Evolutionary conservation across 495 filamentous ascomycete genomes (phyloP).

Genomic region (Xylaria castorea): DNA sequence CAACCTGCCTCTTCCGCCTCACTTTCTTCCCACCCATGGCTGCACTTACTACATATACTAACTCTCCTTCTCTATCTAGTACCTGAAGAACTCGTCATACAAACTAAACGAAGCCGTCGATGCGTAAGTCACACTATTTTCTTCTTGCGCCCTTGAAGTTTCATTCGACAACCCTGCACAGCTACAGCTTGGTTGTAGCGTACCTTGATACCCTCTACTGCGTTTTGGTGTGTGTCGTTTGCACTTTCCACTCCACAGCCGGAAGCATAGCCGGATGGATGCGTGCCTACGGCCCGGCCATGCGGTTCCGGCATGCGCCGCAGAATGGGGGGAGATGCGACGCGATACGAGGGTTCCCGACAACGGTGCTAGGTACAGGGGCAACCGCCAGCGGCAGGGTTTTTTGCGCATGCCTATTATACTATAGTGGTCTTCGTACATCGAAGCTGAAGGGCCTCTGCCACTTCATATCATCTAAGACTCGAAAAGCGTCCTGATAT

Average conservation of each 20-base stretch:
- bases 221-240: background rate
- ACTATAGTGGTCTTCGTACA: background rate
- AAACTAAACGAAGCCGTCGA: slow-evolving; percentile 59
- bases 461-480: background rate
- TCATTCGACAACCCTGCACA: background rate
- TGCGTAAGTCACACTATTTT: slow-evolving; percentile 50
- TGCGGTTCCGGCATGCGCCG: background rate
- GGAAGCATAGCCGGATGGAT: background rate
- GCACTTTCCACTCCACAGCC: background rate
- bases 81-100: slow-evolving; percentile 49
- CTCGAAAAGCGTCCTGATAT: background rate
- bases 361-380: background rate
- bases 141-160: slow-evolving; percentile 21
- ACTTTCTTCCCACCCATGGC: background rate
- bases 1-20: slow-evolving; percentile 5
- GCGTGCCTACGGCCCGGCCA: background rate
- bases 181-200: background rate
- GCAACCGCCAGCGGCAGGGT: background rate
- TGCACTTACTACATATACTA: slow-evolving; percentile 22
- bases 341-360: background rate
- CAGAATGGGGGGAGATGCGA: background rate
- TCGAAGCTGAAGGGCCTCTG: slow-evolving; percentile 2
- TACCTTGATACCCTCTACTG: background rate
- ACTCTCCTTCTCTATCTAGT: slow-evolving; percentile 39
- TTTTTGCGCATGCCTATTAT: background rate